Conservation (phyloP, 306 rosid species). For the Astragalus membranaceus region DNA sequence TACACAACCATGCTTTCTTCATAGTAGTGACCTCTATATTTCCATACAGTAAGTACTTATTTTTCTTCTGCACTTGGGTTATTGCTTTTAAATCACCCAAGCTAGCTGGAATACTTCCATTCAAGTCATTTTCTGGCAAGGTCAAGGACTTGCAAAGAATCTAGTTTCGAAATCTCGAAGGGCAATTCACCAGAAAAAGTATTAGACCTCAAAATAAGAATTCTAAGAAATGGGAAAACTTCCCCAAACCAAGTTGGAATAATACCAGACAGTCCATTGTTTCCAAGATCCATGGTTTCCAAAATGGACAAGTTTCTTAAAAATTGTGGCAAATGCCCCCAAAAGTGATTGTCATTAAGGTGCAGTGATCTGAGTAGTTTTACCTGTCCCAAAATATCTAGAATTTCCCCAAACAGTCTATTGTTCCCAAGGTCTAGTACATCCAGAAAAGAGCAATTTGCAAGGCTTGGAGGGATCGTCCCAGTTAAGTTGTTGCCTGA, state of each 20-base stretch:
- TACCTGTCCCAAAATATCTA: conserved; percentile 28
- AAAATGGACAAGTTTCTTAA: conserved; percentile 27
- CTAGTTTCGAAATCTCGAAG: conserved; percentile 17
- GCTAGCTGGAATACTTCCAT: conserved; percentile 32
- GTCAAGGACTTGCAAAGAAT: conserved; percentile 39
- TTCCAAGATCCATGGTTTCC: conserved; percentile 38
- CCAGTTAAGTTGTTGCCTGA: conserved; percentile 36
- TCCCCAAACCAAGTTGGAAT: conserved; percentile 36
- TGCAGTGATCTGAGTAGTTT: conserved; percentile 21
- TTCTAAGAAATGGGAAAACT: conserved; percentile 14
- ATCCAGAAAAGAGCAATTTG: conserved; percentile 18
- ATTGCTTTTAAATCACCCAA: conserved; percentile 27
- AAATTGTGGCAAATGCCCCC: conserved; percentile 30
- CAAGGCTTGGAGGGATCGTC: conserved; percentile 28
- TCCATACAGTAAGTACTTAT: neutral
- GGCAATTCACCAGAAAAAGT: conserved; percentile 33
- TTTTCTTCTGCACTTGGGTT: neutral
- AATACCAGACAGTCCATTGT: conserved; percentile 20
- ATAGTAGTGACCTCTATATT: neutral
- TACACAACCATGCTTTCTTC: conserved; percentile 24
- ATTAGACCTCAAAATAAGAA: conserved; percentile 39
- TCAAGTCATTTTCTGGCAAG: conserved; percentile 33
- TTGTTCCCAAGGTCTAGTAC: conserved; percentile 34
- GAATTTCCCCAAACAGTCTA: conserved; percentile 25
- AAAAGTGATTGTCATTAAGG: conserved; percentile 26